These are phyloP conservation scores for Choanephora cucurbitarum DNA, from an alignment of 371 early-diverging fungal species.

Conservation along the genomic window DNA sequence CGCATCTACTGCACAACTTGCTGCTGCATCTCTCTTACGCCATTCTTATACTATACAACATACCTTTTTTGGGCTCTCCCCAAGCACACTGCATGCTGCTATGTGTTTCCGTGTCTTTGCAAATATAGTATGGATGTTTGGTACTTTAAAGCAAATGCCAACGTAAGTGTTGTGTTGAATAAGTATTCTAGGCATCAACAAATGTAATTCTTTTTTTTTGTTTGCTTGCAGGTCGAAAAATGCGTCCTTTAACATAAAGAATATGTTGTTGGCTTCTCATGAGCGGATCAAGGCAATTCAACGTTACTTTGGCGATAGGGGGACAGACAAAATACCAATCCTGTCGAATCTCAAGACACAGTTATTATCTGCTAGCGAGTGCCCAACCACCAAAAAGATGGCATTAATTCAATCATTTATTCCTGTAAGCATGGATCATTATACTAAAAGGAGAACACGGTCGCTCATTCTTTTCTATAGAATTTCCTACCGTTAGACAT, in stretches of 20 bases:
- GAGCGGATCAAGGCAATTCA: constrained; percentile 34
- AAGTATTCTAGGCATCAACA: too few species aligned
- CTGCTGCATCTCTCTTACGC: constrained; percentile 46
- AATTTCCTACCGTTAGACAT: constrained; percentile 39
- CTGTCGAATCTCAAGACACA: constrained; percentile 24
- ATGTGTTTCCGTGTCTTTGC: constrained; percentile 55
- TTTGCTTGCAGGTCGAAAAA: constrained; percentile 15
- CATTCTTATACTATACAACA: constrained; percentile 67
- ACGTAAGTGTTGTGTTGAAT: constrained; percentile 28
- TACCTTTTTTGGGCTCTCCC: constrained; percentile 60
- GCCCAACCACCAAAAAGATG: constrained; percentile 31
- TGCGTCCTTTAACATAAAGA: constrained; percentile 27
- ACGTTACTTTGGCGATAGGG: background rate
- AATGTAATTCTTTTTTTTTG: background rate
- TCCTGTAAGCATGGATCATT: constrained; percentile 20
- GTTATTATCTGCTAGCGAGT: constrained; percentile 27
- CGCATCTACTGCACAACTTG: constrained; percentile 41
- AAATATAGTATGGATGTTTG: constrained; percentile 59
- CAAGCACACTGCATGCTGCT: constrained; percentile 41
- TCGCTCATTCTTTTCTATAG: constrained; percentile 21
- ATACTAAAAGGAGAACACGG: background rate
- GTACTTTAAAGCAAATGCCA: constrained; percentile 48
- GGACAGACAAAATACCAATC: constrained; percentile 3
- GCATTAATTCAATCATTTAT: constrained; percentile 36
- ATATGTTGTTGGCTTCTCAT: constrained; percentile 38